phyloP scores from a whole-genome alignment of 2,329 filamentous ascomycete genomes.

The Myriangium duriaei region DNA sequence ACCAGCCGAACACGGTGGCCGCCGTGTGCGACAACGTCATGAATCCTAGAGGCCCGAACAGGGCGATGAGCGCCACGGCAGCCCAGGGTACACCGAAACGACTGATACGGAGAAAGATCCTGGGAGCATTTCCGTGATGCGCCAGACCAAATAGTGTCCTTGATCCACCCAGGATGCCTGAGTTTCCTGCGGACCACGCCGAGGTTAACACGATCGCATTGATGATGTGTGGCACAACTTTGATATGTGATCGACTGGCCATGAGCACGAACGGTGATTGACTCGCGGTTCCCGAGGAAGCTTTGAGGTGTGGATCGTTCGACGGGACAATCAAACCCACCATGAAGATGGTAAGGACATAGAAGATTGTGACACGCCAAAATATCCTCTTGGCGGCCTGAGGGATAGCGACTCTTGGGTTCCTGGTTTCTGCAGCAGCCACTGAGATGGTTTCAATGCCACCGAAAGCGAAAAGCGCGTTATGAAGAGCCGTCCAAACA shows the following conservation, averaged over 20 bases:
- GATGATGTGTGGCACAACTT: constrained; percentile 30
- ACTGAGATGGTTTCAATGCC: constrained; percentile 37
- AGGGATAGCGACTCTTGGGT: constrained; percentile 33
- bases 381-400: constrained; percentile 37
- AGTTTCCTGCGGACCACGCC: constrained; percentile 45
- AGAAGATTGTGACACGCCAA: constrained; percentile 34
- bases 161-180: constrained; percentile 42
- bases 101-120: constrained; percentile 46
- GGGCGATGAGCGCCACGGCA: constrained; percentile 39
- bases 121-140: constrained; percentile 41
- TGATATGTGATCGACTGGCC: constrained; percentile 30
- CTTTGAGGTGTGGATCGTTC: constrained; percentile 18
- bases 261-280: constrained; percentile 24
- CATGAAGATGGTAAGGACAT: constrained; percentile 33
- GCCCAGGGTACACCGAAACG: constrained; percentile 49
- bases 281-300: constrained; percentile 19
- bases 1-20: constrained; percentile 22
- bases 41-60: constrained; percentile 26
- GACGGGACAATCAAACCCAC: constrained; percentile 29
- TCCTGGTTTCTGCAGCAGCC: constrained; percentile 35
- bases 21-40: constrained; percentile 21
- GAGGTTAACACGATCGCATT: constrained; percentile 33
- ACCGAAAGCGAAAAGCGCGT: constrained; percentile 33
- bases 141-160: constrained; percentile 42
- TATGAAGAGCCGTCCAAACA: constrained; percentile 20